Conservation (phyloP, 805 yeast species). For the Metschnikowia sp. region DNA sequence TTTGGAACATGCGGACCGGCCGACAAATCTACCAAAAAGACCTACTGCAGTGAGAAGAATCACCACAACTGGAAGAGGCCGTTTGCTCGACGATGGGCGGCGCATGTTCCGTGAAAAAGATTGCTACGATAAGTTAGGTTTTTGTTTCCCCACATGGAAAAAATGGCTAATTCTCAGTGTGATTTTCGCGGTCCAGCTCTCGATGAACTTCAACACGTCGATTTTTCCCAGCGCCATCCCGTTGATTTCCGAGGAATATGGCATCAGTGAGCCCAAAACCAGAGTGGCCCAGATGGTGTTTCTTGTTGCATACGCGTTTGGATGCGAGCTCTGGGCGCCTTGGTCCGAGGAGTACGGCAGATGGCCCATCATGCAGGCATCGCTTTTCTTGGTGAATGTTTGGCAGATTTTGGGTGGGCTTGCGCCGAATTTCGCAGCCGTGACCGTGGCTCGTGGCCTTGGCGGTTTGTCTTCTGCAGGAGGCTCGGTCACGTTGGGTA, state of each 20-base stretch:
- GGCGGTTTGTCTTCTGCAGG: conserved; percentile 34
- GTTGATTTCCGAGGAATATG: conserved; percentile 21
- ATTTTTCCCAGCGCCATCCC: conserved; percentile 27
- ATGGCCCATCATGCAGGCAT: conserved; percentile 32
- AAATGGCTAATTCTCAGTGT: conserved; percentile 38
- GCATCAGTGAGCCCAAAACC: conserved; percentile 22
- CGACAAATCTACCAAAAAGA: background rate
- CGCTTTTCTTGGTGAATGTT: conserved; percentile 28
- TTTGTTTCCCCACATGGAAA: conserved; percentile 24
- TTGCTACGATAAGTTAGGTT: conserved; percentile 35
- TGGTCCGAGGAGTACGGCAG: conserved; percentile 35
- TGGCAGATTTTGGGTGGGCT: conserved; percentile 32
- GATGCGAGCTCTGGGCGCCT: conserved; percentile 36
- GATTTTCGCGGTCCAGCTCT: conserved; percentile 35
- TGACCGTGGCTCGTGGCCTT: conserved; percentile 24
- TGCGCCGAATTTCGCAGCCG: conserved; percentile 27
- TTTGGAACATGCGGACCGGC: conserved; percentile 1
- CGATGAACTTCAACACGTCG: conserved; percentile 41
- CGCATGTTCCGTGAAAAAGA: conserved; percentile 31
- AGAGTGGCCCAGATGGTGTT: conserved; percentile 29
- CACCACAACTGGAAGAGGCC: conserved; percentile 17
- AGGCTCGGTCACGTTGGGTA: conserved; percentile 33
- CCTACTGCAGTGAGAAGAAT: conserved; percentile 7
- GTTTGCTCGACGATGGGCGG: conserved; percentile 23
- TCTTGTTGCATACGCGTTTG: conserved; percentile 30